Conservation (phyloP, 176 grass and related monocot genomes). For the Chrysopogon serrulatus region DNA sequence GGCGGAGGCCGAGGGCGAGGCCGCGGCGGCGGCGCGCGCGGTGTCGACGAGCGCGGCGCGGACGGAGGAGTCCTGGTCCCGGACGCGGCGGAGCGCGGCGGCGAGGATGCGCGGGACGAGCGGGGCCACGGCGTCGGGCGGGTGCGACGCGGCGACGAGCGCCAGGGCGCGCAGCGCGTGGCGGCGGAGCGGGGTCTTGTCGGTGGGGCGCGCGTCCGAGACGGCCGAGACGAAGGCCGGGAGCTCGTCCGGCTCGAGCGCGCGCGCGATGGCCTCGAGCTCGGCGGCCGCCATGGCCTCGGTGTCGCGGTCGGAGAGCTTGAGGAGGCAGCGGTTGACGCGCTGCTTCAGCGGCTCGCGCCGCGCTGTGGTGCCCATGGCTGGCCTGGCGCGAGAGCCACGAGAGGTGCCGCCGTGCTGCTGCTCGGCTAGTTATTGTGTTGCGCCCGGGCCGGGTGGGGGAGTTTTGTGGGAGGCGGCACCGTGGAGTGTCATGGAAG, state of each 20-base stretch:
- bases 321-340: slow-evolving; percentile 86
- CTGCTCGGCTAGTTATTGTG: slow-evolving; percentile 10
- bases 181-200: slow-evolving; percentile 89
- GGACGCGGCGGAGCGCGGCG: slow-evolving; percentile 78
- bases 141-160: slow-evolving; percentile 58
- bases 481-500: slow-evolving; percentile 35
- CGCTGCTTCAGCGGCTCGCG: slow-evolving; percentile 65
- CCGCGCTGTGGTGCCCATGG: slow-evolving; percentile 44
- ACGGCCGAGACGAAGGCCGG: slow-evolving; percentile 78
- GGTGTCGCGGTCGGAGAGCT: slow-evolving; percentile 89
- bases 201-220: slow-evolving; percentile 82
- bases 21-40: slow-evolving; percentile 61
- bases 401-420: not conserved
- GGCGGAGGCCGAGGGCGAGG: slow-evolving; percentile 24
- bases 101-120: slow-evolving; percentile 83
- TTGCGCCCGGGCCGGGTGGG: slow-evolving; percentile 3
- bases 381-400: not conserved
- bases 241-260: slow-evolving; percentile 58
- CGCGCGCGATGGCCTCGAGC: slow-evolving; percentile 81
- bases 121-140: slow-evolving; percentile 55
- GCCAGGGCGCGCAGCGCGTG: slow-evolving; percentile 79
- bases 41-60: slow-evolving; percentile 80
- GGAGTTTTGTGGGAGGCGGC: not conserved
- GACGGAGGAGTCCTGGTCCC: slow-evolving; percentile 96
- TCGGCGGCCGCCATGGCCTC: slow-evolving; percentile 91